Evolutionary conservation across 352 stramenopile genomes (phyloP).

Genomic region (Globisporangium rhizosaccharum): DNA sequence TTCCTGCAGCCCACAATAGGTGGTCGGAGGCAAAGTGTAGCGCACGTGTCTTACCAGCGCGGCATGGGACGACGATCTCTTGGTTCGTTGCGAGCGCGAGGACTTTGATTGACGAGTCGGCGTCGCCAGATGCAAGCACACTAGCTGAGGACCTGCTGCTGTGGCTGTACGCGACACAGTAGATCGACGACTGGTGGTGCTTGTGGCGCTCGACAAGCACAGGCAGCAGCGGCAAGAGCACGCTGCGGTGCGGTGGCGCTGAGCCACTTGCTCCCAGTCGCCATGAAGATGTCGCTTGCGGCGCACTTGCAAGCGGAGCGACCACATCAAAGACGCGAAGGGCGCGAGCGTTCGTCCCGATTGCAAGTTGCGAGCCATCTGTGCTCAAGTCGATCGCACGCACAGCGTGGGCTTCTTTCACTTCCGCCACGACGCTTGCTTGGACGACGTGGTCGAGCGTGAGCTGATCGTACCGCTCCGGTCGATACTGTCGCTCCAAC

Average conservation of each 20-base stretch:
- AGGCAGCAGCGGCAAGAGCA: slow-evolving; percentile 40
- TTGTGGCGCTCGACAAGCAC: slow-evolving; percentile 54
- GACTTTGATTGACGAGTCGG: slow-evolving; percentile 57
- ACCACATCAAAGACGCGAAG: slow-evolving; percentile 48
- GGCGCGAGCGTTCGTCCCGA: slow-evolving; percentile 59
- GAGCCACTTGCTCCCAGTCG: no score
- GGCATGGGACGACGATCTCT: slow-evolving; percentile 27
- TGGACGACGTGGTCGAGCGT: slow-evolving; percentile 35
- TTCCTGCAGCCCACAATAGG: slow-evolving; percentile 34
- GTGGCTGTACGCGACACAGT: slow-evolving; percentile 43
- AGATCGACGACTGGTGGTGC: slow-evolving; percentile 52
- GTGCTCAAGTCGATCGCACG: slow-evolving; percentile 43
- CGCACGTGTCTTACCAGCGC: slow-evolving; percentile 40
- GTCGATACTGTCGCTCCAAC: not conserved
- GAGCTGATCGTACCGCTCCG: slow-evolving; percentile 29
- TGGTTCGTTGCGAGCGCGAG: slow-evolving; percentile 23
- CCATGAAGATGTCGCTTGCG: not conserved
- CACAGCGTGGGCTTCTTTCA: slow-evolving; percentile 46
- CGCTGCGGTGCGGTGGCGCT: slow-evolving; percentile 2
- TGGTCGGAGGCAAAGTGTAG: slow-evolving; percentile 34
- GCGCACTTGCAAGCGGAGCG: slow-evolving; percentile 3
- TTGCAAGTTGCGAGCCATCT: slow-evolving; percentile 33
- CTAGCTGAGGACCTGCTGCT: not conserved
- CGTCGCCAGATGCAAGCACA: slow-evolving; percentile 51
- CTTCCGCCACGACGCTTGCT: slow-evolving; percentile 45